These are phyloP conservation scores for Trichoderma reesei DNA, from an alignment of 495 filamentous ascomycete species.

Conservation along the genomic window DNA sequence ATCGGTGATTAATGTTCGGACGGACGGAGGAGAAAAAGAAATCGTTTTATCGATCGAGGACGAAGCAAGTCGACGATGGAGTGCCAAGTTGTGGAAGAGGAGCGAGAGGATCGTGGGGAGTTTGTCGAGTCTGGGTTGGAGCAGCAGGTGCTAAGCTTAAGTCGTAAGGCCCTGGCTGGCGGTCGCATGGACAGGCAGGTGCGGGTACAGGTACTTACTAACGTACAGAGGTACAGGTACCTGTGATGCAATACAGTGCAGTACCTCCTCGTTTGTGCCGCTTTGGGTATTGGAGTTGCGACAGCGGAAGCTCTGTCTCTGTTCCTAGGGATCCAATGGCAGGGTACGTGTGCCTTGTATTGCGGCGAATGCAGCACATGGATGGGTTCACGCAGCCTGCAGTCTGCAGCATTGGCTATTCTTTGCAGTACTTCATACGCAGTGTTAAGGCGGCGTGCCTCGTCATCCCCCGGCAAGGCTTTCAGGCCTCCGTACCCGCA, in stretches of 20 bases:
- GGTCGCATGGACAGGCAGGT: not conserved
- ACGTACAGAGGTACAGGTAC: too few species aligned
- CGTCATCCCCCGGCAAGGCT: not conserved
- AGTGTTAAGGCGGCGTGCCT: not conserved
- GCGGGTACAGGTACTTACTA: not conserved
- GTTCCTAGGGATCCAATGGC: too few species aligned
- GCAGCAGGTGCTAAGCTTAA: not conserved
- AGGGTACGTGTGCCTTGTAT: not conserved
- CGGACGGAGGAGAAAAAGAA: not conserved
- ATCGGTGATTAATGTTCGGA: not conserved
- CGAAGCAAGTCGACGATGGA: not conserved
- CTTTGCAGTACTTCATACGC: not conserved
- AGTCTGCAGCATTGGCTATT: too few species aligned
- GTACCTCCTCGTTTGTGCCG: too few species aligned
- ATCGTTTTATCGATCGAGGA: not conserved
- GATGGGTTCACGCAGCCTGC: too few species aligned
- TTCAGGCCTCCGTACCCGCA: not conserved
- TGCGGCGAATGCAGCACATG: too few species aligned
- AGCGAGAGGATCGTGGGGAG: not conserved
- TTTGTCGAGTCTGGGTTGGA: not conserved
- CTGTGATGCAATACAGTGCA: too few species aligned
- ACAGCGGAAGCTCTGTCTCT: too few species aligned
- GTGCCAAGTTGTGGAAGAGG: not conserved
- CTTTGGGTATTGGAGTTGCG: too few species aligned
- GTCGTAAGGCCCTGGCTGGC: too few species aligned